phyloP scores from a whole-genome alignment of 192 early-diverging fungal genomes.

The Dissophora ornata region DNA sequence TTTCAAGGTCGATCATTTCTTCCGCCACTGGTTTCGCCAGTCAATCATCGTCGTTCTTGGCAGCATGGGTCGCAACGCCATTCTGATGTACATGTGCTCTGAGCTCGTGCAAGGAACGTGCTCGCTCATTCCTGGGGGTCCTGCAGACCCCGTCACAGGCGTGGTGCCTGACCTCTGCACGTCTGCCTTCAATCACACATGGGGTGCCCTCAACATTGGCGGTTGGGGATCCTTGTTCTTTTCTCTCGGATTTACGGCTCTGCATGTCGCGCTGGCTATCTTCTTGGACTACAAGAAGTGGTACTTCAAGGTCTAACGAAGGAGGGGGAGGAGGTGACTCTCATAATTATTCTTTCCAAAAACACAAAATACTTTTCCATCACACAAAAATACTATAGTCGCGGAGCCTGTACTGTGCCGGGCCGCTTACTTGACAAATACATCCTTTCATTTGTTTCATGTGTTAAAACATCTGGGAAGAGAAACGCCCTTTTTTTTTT shows the following conservation, averaged over 20 bases:
- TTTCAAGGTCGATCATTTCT: constrained; percentile 31
- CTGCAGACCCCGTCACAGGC: constrained; percentile 23
- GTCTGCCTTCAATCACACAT: constrained; percentile 22
- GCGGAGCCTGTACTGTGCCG: too few relatives aligned
- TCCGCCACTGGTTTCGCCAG: constrained; percentile 45
- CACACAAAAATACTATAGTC: too few relatives aligned
- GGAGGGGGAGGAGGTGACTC: too few relatives aligned
- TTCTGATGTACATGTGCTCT: constrained; percentile 60
- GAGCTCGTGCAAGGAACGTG: constrained; percentile 50
- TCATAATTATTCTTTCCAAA: too few relatives aligned
- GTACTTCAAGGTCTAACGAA: constrained; percentile 53
- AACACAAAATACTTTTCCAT: too few relatives aligned
- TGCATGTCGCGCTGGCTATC: constrained; percentile 40
- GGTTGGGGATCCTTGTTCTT: constrained; percentile 41
- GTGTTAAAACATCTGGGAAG: too few relatives aligned
- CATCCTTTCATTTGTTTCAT: too few relatives aligned
- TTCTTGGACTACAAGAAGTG: constrained; percentile 51
- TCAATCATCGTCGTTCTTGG: constrained; percentile 27
- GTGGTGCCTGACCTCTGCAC: constrained; percentile 13
- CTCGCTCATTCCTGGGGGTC: constrained; percentile 35
- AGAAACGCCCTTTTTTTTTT: too few relatives aligned
- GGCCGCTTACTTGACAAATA: too few relatives aligned
- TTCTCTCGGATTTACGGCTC: constrained; percentile 32
- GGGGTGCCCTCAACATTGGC: constrained; percentile 42
- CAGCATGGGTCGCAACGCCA: constrained; percentile 62